phyloP scores from a whole-genome alignment of 2,329 filamentous ascomycete genomes.

The Claviceps citrina region DNA sequence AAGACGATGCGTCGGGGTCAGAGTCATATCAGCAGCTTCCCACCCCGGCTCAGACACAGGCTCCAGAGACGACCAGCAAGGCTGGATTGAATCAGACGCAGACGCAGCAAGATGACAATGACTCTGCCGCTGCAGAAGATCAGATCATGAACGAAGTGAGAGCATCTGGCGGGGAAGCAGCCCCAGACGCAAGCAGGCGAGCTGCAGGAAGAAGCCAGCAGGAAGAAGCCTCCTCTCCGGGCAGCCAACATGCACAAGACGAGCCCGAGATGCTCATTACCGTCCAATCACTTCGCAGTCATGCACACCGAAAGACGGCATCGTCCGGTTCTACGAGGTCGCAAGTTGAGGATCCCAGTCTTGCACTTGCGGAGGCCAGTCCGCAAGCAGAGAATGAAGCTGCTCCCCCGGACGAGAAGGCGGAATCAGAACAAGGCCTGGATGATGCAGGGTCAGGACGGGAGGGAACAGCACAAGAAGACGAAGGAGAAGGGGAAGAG shows the following conservation, averaged over 20 bases:
- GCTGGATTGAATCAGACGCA: neutral
- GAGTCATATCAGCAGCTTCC: neutral
- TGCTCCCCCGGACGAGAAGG: neutral
- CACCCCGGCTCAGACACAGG: neutral
- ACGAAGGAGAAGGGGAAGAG: neutral
- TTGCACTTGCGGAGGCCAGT: constrained; percentile 13
- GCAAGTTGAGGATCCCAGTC: constrained; percentile 15
- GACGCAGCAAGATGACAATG: constrained; percentile 2
- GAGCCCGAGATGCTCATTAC: constrained; percentile 14
- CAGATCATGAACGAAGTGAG: constrained; percentile 12
- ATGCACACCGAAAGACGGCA: constrained; percentile 12
- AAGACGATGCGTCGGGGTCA: neutral
- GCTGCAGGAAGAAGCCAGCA: neutral
- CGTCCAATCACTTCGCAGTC: constrained; percentile 17
- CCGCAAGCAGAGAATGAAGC: neutral
- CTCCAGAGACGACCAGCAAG: neutral
- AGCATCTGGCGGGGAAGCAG: constrained; percentile 5
- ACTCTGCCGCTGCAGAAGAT: constrained; percentile 8
- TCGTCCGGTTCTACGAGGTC: constrained; percentile 12
- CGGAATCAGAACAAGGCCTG: neutral
- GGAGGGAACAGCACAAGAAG: neutral
- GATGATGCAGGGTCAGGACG: neutral
- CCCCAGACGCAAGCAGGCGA: constrained; percentile 4
- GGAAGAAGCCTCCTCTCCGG: neutral
- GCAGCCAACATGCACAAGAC: constrained; percentile 4